Base-by-base conservation (phyloP, 2,329 filamentous ascomycete species). In the Trichoderma harzianum region DNA sequence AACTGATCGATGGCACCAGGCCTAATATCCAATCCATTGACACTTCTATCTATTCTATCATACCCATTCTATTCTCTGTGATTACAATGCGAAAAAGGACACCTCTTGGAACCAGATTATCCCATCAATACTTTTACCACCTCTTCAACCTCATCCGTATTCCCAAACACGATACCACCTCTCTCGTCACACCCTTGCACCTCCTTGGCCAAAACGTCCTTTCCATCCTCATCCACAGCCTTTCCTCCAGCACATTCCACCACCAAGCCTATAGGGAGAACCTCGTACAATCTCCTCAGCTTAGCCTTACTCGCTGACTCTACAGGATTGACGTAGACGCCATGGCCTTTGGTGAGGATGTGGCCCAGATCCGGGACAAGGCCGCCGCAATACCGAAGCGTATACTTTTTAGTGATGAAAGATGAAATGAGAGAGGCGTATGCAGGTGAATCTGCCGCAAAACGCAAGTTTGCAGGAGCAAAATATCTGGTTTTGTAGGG, bases 351-450 rank as follows among this genome's bases (percentile, higher is more conserved):
- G 72, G 87, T 84, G 8, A 91, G 79, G 5, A 85, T 84, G 72
- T 91, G 89, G 14, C 87, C 85, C 0, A 91, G 80, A 70, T 91
- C 89, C 0, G 89, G 89, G 3, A 91, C 89, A 4, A 91, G 78
- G 0, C 89, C 89, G 0, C 89, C 89, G 21, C 84, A 85, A 75
- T 91, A 91, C 3, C 89, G 82, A 47, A 91, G 80, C 1, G 89
- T 90, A 76, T 90, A 91, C 75, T 83, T 84, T 53, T 85, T 77
- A n/a, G 73, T 61, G 8, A 91, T 85, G 72, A 85, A 90, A 6
- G 81, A 78, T 28, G 80, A 79, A 5, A 91, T 79, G 0, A 91
- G 82, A 0, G 65, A 71, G 78, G 84, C 82, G 77, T 91, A 91
- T 32, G 75, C 32, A 5, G 32, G 74, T 7, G 78, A 75, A 58